Evolutionary conservation across 768 basidiomycete genomes (phyloP).

Genomic region (Trametes sanguinea): DNA sequence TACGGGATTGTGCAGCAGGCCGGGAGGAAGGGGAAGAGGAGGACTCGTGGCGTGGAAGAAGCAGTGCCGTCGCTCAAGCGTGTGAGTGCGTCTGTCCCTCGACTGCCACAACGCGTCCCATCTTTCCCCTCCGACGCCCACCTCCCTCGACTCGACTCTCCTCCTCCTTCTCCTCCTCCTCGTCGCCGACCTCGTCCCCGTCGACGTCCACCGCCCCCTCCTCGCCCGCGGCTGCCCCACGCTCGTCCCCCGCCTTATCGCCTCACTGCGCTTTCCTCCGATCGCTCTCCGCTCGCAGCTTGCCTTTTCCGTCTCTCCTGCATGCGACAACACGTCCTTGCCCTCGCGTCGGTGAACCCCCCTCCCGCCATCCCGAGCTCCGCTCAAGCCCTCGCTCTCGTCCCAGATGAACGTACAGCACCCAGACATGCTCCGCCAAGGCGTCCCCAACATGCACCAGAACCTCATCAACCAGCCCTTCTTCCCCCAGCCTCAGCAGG

Average conservation of each 20-base stretch:
- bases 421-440: conserved; percentile 49
- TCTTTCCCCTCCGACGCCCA: conserved; percentile 20
- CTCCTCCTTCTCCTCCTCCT: conserved; percentile 27
- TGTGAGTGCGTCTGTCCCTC: conserved; percentile 19
- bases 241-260: conserved; percentile 10
- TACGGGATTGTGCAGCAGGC: background rate
- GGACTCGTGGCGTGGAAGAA: conserved; percentile 26
- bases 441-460: conserved; percentile 42
- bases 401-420: conserved; percentile 50
- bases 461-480: conserved; percentile 41
- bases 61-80: conserved; percentile 25
- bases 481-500: conserved; percentile 38
- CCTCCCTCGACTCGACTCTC: background rate
- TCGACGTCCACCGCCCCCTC: background rate
- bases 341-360: conserved; percentile 22
- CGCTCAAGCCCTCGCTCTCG: conserved; percentile 4
- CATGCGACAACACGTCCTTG: conserved; percentile 25
- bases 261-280: conserved; percentile 11
- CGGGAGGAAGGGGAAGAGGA: conserved; percentile 7
- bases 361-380: conserved; percentile 14
- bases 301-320: conserved; percentile 22
- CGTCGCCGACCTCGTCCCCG: conserved; percentile 4
- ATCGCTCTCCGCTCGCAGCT: conserved; percentile 16
- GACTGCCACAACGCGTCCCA: conserved; percentile 24
- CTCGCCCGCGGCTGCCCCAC: conserved; percentile 18